Evolutionary conservation across 306 rosid species (phyloP).

Genomic region (Pterocarpus macrocarpus): DNA sequence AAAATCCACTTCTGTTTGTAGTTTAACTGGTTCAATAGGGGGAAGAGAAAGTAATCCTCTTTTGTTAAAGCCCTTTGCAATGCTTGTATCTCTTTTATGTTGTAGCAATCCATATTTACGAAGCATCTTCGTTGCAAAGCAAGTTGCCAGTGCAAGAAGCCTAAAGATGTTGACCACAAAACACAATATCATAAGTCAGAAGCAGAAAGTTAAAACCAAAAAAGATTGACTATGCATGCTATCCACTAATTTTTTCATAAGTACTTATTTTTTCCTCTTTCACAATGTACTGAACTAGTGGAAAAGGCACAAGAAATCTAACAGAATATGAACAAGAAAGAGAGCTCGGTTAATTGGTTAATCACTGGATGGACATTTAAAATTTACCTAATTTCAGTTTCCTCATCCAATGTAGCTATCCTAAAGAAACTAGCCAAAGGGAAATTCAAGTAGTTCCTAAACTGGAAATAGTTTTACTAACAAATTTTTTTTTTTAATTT

Average conservation of each 20-base stretch:
- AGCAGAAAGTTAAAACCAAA: not conserved
- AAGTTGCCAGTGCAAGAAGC: slow-evolving; percentile 85
- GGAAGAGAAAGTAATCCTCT: slow-evolving; percentile 65
- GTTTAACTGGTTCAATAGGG: slow-evolving; percentile 58
- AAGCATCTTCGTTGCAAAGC: slow-evolving; percentile 90
- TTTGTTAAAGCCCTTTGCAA: slow-evolving; percentile 50
- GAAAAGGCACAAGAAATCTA: slow-evolving; percentile 38
- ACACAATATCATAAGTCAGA: slow-evolving; percentile 38
- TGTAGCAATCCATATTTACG: slow-evolving; percentile 79
- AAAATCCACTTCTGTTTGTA: slow-evolving; percentile 60
- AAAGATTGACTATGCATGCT: slow-evolving; percentile 3
- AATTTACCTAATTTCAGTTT: not conserved
- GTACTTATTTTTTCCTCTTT: not conserved
- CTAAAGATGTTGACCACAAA: slow-evolving; percentile 56
- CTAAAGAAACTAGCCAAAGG: slow-evolving; percentile 34
- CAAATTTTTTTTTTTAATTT: not conserved
- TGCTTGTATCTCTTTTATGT: slow-evolving; percentile 55
- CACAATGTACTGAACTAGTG: slow-evolving; percentile 19
- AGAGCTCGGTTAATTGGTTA: not conserved
- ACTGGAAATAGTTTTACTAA: not conserved
- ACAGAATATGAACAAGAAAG: slow-evolving; percentile 33
- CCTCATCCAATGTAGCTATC: slow-evolving; percentile 23
- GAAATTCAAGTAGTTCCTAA: not conserved
- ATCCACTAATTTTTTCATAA: slow-evolving; percentile 21
- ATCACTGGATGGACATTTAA: slow-evolving; percentile 1